Base-by-base conservation (phyloP, 192 early-diverging fungal species). In the Pilaira anomala region DNA sequence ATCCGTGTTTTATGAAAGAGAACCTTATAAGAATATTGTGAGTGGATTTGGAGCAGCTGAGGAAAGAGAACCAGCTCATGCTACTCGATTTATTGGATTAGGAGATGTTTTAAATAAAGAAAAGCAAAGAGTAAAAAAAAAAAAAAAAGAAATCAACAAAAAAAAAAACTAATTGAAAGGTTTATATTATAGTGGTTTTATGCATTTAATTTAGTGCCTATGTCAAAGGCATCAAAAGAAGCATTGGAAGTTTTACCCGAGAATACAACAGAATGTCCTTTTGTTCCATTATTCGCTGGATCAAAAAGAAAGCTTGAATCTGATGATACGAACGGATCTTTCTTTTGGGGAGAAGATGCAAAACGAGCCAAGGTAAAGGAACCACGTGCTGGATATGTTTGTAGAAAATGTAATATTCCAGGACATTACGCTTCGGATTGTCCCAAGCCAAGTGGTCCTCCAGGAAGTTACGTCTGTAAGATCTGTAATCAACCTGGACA, bases 81-180 rank as follows among this genome's bases (percentile, higher is more conserved):
- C 82, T 41, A 93, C 95, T 6, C 80, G 95, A 26, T 95, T 97
- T 66, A 83, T 97, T 65, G 90, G 90, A 3, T 67, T 97, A 21
- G 91, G 63, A 0, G 56, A 83, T 6, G 90, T 88, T 42, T 83
- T 82, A 26, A 83, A 81, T 48, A 65, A 78, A 14, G 72, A 77
- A 25, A 93, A 93, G 74, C 83, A 88, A 61, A 65, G 85, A 57
- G 84, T 84, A 68, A 65, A n/a, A 25, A 52, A 21, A 25, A 8
- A 46, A 28, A n/a, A n/a, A n/a, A n/a, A n/a, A n/a, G n/a, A n/a
- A n/a, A n/a, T n/a, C n/a, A n/a, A n/a, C n/a, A n/a, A n/a, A n/a
- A n/a, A n/a, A n/a, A n/a, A 2, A n/a, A 26, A 19, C 7, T 24
- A 1, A 24, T 19, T 63, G 64, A 39, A 33, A 39, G 36, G 52